Evolutionary conservation across 495 filamentous ascomycete species (phyloP).

Genomic region (Baudoinia panamericana): DNA sequence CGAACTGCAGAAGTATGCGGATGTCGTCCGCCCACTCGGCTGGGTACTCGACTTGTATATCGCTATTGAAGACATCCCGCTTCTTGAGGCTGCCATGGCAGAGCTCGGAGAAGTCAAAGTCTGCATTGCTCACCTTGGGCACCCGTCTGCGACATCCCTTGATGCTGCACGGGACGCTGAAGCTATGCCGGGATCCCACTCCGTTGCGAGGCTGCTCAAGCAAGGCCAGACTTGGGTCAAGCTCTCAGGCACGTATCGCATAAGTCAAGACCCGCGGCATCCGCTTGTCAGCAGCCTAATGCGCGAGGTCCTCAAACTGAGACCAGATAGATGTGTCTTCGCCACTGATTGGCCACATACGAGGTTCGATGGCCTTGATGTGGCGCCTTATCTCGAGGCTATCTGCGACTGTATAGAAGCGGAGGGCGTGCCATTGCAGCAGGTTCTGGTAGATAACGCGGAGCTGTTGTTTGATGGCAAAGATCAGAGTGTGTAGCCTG

Average conservation of each 20-base stretch:
- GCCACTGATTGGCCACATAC: conserved; percentile 45
- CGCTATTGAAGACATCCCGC: conserved; percentile 31
- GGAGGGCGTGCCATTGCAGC: conserved; percentile 31
- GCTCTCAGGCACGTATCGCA: conserved; percentile 38
- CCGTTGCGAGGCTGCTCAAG: conserved; percentile 32
- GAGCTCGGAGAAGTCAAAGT: conserved; percentile 32
- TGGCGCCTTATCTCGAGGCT: conserved; percentile 33
- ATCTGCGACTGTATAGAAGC: conserved; percentile 33
- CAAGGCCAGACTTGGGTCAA: conserved; percentile 36
- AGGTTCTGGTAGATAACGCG: conserved; percentile 36
- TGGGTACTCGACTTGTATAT: conserved; percentile 41
- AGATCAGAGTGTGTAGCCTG: no score
- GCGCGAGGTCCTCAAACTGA: conserved; percentile 21
- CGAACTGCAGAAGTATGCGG: conserved; percentile 33
- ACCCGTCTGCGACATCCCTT: conserved; percentile 9
- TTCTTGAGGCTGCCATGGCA: conserved; percentile 34
- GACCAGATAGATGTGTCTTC: conserved; percentile 29
- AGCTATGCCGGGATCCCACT: conserved; percentile 29
- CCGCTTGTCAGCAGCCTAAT: conserved; percentile 21
- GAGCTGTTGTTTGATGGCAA: conserved; percentile 32
- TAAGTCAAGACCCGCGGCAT: conserved; percentile 29
- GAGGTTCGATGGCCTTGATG: conserved; percentile 35
- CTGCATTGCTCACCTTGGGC: conserved; percentile 40
- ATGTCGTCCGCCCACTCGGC: conserved; percentile 32
- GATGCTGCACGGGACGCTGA: conserved; percentile 5